Conservation (phyloP, 768 basidiomycete species). For the Leccinum ochraceum region DNA sequence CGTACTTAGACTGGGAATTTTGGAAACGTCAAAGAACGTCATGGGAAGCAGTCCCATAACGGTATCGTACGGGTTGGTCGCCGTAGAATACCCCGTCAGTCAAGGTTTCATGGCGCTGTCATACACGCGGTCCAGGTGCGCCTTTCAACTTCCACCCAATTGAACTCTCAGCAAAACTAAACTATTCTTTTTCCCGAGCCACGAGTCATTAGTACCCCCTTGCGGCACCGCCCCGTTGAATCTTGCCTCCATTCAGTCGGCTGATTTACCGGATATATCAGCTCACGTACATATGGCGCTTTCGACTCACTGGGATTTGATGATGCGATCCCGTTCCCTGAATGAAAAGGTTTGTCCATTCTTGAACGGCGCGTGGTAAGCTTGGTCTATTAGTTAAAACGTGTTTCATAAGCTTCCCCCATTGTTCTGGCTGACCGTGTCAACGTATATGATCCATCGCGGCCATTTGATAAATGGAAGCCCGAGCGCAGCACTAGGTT, state of each 20-base stretch:
- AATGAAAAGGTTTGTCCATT: conserved; percentile 24
- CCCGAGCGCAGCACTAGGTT: conserved; percentile 30
- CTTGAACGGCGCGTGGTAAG: conserved; percentile 17
- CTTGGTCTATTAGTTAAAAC: conserved; percentile 27
- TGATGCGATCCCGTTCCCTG: conserved; percentile 18
- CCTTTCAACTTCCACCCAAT: background rate
- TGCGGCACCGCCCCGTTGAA: conserved; percentile 27
- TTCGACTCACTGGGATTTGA: conserved; percentile 16
- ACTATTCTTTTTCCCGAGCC: conserved; percentile 24
- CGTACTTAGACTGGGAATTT: conserved; percentile 6
- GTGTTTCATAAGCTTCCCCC: conserved; percentile 32
- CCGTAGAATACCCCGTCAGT: conserved; percentile 32
- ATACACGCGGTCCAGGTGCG: conserved; percentile 35
- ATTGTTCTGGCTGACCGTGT: conserved; percentile 23
- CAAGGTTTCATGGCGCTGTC: conserved; percentile 38
- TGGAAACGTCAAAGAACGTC: conserved; percentile 24
- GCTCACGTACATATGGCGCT: conserved; percentile 7
- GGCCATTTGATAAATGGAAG: conserved; percentile 37
- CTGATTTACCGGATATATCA: conserved; percentile 39
- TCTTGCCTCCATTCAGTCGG: conserved; percentile 10
- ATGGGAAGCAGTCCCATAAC: conserved; percentile 33
- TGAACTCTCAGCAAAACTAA: conserved; percentile 3
- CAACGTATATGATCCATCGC: conserved; percentile 29
- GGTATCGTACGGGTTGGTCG: conserved; percentile 26
- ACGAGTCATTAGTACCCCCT: conserved; percentile 16